Base-by-base conservation (phyloP, 352 stramenopile genomes). In the Phytophthora syringae region DNA sequence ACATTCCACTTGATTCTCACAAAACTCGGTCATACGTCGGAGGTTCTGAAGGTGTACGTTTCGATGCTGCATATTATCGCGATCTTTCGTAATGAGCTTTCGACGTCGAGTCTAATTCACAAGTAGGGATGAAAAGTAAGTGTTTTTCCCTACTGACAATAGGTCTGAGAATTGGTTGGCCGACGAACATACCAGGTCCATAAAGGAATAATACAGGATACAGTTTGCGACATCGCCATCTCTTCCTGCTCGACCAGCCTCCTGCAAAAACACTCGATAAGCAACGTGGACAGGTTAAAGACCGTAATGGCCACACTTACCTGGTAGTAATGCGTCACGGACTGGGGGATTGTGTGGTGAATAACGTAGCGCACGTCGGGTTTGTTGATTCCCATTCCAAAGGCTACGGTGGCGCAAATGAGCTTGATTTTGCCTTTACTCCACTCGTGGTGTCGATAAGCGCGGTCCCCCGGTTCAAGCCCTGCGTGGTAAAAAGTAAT, bases 361-460 rank as follows among this genome's bases (percentile, higher is more conserved):
- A 97, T 95, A 44, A 97, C 89, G 60, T 95, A 97, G 28, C 89
- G 86, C 1, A 96, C 89, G 49, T 95, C 86, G 9, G 88, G 88
- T 50, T 96, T 95, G 67, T 95, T 95, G 59, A 96, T 96, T 15
- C 87, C 89, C 89, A 97, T 97, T 24, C 89, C 89, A 56, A 97
- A 97, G 0, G 89, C 89, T 40, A 97, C 79, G 0, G 89, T 97
- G 16, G 89, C 89, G n/a, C 91, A 74, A 52, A 97, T 95, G 2
- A 95, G 79, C 59, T 96, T 95, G 61, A 95, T 94, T 53, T 93
- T 93, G 1, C 88, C 88, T 78, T 94, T 95, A 68, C 86, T 95
- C 88, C 88, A 96, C 44, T 96, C 86, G 48, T 92, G 80, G 52
- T 95, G 88, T 18, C 84, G 77, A 64, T 79, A 83, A 13, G 85